Evolutionary conservation across 148 eudicot species (phyloP), one percentile per base, ranked within the genome.

Genomic region (Rhododendron mucronatum): DNA sequence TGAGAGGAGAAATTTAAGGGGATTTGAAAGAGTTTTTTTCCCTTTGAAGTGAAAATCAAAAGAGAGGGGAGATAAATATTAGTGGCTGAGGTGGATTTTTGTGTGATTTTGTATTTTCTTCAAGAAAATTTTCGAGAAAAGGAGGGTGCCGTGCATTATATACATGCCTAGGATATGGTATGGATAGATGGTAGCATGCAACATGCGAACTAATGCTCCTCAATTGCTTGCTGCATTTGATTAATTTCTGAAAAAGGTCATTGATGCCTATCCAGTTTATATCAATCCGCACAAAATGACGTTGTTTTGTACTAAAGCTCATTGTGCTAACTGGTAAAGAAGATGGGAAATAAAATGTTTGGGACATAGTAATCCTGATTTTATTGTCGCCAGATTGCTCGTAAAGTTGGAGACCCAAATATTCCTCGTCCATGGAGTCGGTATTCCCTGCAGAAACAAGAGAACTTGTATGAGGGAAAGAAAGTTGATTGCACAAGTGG

Each of bases 361-460:
- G 77, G 37, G 76, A 30, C 39, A 1, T 30, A 44, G 37, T 30
- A 75, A 82, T 74, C 59, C 83, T 73, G 14, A 48, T 57, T 8
- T 73, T 75, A 39, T 65, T 44, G 20, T 75, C 81, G 55, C 77
- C 86, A 97, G 99, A 88, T 93, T 91, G 99, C 99, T 87, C 89
- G 88, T 65, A 93, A 88, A 90, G 92, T 91, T 85, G 98, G 98
- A 85, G 98, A 95, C 91, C 93, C 94, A 16, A 73, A 93, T 89
- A 90, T 93, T 86, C 98, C 98, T 35, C 94, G 95, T 65, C 93
- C 99, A 81, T 97, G 99, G 99, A 95, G 99, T 91, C 92, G 92
- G 78, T 82, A 95, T 91, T 90, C 98, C 35, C 76, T 90, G 78
- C 90, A 93, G 89, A 93, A 93, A 84, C 92, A 89, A 67, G 90